phyloP scores from a whole-genome alignment of 2,329 filamentous ascomycete genomes.

The Aureobasidium sp. region DNA sequence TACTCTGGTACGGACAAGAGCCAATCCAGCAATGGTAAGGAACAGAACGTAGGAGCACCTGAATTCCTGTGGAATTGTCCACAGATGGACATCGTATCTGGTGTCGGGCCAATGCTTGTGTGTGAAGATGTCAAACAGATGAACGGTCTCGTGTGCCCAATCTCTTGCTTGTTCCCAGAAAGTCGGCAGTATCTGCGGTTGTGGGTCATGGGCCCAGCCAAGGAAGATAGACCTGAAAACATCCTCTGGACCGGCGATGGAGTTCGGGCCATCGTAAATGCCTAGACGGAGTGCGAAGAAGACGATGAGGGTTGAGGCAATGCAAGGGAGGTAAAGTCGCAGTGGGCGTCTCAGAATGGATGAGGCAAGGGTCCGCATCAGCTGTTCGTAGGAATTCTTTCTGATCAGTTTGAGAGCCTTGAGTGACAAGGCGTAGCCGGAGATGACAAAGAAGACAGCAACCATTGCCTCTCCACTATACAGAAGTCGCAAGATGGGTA shows the following conservation, averaged over 20 bases:
- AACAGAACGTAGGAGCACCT: slow-evolving; percentile 53
- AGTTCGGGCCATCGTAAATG: slow-evolving; percentile 18
- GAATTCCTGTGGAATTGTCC: slow-evolving; percentile 58
- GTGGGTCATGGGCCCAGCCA: slow-evolving; percentile 19
- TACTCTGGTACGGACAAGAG: slow-evolving; percentile 7
- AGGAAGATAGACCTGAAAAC: slow-evolving; percentile 16
- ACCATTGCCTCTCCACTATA: slow-evolving; percentile 53
- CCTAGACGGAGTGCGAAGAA: slow-evolving; percentile 13
- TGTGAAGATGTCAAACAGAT: slow-evolving; percentile 21
- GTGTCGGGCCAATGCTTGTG: slow-evolving; percentile 20
- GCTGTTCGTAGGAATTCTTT: slow-evolving; percentile 25
- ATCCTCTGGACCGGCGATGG: slow-evolving; percentile 17
- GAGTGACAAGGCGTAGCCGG: slow-evolving; percentile 53
- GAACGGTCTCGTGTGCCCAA: slow-evolving; percentile 35
- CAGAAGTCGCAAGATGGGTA: slow-evolving; percentile 50
- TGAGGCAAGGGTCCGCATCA: slow-evolving; percentile 17
- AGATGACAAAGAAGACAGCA: slow-evolving; percentile 56
- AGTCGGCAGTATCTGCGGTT: slow-evolving; percentile 14
- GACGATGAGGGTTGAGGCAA: slow-evolving; percentile 20
- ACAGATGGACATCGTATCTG: slow-evolving; percentile 53
- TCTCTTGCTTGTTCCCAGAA: slow-evolving; percentile 21
- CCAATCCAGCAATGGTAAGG: slow-evolving; percentile 42
- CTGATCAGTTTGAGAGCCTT: slow-evolving; percentile 21
- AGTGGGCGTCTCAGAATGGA: slow-evolving; percentile 22
- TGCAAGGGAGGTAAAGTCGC: slow-evolving; percentile 21